phyloP scores from a whole-genome alignment of 768 basidiomycete genomes.

The Hemileccinum impolitum region DNA sequence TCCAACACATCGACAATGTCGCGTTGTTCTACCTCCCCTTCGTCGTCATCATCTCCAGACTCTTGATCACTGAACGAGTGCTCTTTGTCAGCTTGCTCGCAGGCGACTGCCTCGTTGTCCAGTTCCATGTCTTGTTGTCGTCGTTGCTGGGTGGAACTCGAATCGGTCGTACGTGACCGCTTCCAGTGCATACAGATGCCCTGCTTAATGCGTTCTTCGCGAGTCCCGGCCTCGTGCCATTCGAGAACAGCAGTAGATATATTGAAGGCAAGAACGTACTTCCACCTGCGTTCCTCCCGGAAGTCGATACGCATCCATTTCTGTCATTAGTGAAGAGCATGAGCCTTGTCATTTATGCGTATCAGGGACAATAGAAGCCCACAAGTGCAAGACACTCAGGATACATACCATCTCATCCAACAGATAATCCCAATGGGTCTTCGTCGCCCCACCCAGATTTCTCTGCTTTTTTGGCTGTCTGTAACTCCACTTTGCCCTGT shows the following conservation, averaged over 20 bases:
- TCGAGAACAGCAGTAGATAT: conserved; percentile 79
- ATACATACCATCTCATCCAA: conserved; percentile 89
- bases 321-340: conserved; percentile 38
- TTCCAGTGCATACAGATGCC: conserved; percentile 72
- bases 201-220: conserved; percentile 57
- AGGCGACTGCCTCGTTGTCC: conserved; percentile 22
- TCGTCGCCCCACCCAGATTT: conserved; percentile 66
- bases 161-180: conserved; percentile 37
- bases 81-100: conserved; percentile 24
- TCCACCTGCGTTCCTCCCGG: conserved; percentile 92
- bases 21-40: conserved; percentile 53
- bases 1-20: conserved; percentile 61
- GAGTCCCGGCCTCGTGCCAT: conserved; percentile 76
- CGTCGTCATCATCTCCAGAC: conserved; percentile 59
- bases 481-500: conserved; percentile 82
- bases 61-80: conserved; percentile 28
- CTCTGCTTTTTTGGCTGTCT: conserved; percentile 94
- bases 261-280: conserved; percentile 77
- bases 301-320: conserved; percentile 98
- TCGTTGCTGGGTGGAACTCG: conserved; percentile 28
- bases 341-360: conserved; percentile 3
- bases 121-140: conserved; percentile 30
- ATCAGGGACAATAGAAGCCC: neutral
- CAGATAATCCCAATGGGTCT: conserved; percentile 94
- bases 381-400: neutral